Conservation (phyloP, 2,329 filamentous ascomycete genomes). For the Penicillium sp. region DNA sequence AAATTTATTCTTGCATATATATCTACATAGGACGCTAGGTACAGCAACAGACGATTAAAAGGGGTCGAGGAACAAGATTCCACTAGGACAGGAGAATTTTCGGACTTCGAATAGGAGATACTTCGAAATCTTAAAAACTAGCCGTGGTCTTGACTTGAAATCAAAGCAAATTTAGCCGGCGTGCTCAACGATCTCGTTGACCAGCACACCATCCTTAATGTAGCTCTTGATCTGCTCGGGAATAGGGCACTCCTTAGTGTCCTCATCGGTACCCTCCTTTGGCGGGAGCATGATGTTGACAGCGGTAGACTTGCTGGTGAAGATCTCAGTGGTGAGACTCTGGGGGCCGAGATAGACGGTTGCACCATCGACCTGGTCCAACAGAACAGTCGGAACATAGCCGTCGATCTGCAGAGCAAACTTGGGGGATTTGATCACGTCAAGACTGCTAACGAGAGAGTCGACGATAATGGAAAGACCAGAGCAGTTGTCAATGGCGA, state of each 20-base stretch:
- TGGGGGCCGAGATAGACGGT: constrained; percentile 82
- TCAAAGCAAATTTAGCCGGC: constrained; percentile 58
- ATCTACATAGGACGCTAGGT: constrained; percentile 23
- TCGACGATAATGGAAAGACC: constrained; percentile 85
- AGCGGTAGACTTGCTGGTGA: constrained; percentile 81
- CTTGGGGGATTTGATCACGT: constrained; percentile 92
- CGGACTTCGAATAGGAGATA: not conserved
- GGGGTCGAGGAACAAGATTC: not conserved
- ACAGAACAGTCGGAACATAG: constrained; percentile 77
- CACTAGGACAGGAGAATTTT: not conserved
- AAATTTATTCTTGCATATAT: constrained; percentile 17
- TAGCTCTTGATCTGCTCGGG: constrained; percentile 87
- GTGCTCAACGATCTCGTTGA: constrained; percentile 95
- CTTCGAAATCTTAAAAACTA: not conserved
- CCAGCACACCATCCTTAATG: constrained; percentile 71
- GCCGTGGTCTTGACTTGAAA: not conserved
- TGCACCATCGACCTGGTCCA: constrained; percentile 92
- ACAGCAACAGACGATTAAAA: constrained; percentile 15
- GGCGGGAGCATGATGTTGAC: constrained; percentile 85
- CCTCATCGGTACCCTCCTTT: constrained; percentile 63
- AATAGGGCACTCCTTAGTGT: constrained; percentile 82
- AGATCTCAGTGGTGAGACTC: constrained; percentile 75
- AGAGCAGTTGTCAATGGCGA: constrained; percentile 87
- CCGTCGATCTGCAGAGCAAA: constrained; percentile 93
- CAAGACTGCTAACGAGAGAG: constrained; percentile 82